A percentile compares a stretch with the other conserved stretches of the same genome.
Conservation (phyloP, 1,139 yeast species). For the Lodderomyces theae region DNA sequence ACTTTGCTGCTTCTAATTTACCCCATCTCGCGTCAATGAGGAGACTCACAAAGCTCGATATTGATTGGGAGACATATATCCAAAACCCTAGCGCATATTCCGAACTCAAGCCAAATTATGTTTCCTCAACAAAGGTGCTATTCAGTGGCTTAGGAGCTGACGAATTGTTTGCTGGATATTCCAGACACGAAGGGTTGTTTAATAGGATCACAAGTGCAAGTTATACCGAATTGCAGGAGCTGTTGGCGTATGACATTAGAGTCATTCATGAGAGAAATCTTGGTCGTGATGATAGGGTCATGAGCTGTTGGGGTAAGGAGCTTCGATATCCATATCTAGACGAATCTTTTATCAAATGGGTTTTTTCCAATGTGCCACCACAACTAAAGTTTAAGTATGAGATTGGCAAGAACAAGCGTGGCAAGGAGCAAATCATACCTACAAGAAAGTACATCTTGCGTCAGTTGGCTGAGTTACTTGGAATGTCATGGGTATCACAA, state of each 20-base stretch:
- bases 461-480: constrained; percentile 52
- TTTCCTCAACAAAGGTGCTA: constrained; percentile 62
- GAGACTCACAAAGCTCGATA: constrained; percentile 14
- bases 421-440: constrained; percentile 25
- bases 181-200: constrained; percentile 62
- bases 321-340: constrained; percentile 87
- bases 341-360: constrained; percentile 53
- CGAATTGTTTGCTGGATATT: constrained; percentile 91
- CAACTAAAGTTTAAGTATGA: constrained; percentile 43
- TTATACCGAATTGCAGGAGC: constrained; percentile 34
- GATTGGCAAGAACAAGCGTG: constrained; percentile 31
- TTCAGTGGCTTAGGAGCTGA: constrained; percentile 98
- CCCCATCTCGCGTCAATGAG: constrained; percentile 26
- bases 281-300: constrained; percentile 88
- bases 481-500: constrained; percentile 54
- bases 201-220: constrained; percentile 21
- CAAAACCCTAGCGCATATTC: constrained; percentile 15
- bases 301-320: constrained; percentile 85
- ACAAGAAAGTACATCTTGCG: constrained; percentile 65
- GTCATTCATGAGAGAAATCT: constrained; percentile 76
- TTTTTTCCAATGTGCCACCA: constrained; percentile 48
- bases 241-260: constrained; percentile 65
- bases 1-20: constrained; percentile 61
- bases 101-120: constrained; percentile 22
- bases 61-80: constrained; percentile 24